A percentile compares a stretch with the other conserved stretches of the same genome.
These are phyloP conservation scores for Zygosaccharomyces gambellarensis DNA, from an alignment of 805 yeast species.

Conservation along the genomic window DNA sequence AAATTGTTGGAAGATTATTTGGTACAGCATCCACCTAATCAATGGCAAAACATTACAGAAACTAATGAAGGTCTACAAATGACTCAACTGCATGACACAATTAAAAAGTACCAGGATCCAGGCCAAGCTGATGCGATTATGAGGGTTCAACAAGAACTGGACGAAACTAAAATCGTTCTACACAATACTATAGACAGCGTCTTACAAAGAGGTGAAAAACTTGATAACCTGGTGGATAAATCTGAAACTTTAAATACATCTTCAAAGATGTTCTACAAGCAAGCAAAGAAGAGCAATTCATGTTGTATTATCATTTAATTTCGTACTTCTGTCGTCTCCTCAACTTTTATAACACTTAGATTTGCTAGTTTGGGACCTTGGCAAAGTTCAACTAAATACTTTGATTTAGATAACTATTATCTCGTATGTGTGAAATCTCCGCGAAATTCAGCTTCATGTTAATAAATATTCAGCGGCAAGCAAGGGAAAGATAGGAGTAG, in stretches of 20 bases:
- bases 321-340: neutral
- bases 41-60: conserved; percentile 56
- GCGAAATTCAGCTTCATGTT: too few relatives aligned
- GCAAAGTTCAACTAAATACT: neutral
- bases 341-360: neutral
- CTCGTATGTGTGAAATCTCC: conserved; percentile 10
- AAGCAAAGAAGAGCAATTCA: conserved; percentile 91
- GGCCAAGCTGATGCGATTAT: conserved; percentile 93
- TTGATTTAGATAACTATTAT: too few relatives aligned
- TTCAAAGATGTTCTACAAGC: conserved; percentile 92
- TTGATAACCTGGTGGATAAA: conserved; percentile 91
- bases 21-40: conserved; percentile 67
- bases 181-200: conserved; percentile 95
- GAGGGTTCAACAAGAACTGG: conserved; percentile 96
- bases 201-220: conserved; percentile 91
- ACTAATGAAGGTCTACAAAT: conserved; percentile 35
- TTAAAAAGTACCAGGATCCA: conserved; percentile 91
- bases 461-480: too few relatives aligned
- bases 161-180: conserved; percentile 92
- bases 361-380: neutral
- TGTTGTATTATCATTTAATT: conserved; percentile 72
- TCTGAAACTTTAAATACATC: conserved; percentile 86
- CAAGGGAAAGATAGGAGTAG: too few relatives aligned
- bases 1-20: conserved; percentile 88
- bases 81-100: conserved; percentile 56